Evolutionary conservation across 2,329 filamentous ascomycete species (phyloP), one percentile per base, ranked within the genome.

Genomic region (Xylaria sp.): DNA sequence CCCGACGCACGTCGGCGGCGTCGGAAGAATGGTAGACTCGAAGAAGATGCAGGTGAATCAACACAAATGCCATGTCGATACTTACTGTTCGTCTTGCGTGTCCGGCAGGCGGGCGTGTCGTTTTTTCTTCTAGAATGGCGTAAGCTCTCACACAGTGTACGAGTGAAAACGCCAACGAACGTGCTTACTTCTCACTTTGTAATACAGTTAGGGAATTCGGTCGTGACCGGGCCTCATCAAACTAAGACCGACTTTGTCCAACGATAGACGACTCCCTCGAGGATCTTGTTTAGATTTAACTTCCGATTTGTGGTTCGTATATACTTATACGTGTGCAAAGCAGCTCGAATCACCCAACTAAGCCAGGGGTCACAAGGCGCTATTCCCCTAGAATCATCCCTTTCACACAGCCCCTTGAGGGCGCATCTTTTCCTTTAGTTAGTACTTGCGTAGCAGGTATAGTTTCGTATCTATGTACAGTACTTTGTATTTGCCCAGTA

Each of bases 251-350:
- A 48, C 23, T 28, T 28, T 48, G 23, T 48, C 23, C 15, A 28
- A 48, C 23, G 9, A 8, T 15, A 41, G 15, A 41, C 39, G 3
- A 13, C 34, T 36, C 34, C 34, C 34, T 36, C 7, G 3, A 36
- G 8, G 8, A 10, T 55, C 56, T 9, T 28, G 45, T 30, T 60
- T 39, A 15, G 9, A 36, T 60, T 43, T 60, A 53, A 46, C 56
- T 12, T 60, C 25, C 41, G 28, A 30, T 20, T 48, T 25, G 28
- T 46, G 18, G 39, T 28, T 60, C 7, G 43, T 60, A 20, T 52
- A 3, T 41, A 39, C 15, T 8, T 28, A 23, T 36, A 30, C 28
- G 28, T 2, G 6, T 12, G n/a, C 20, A 43, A 43, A 41, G 15
- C 15, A 45, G 13, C 36, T 39, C 46, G 28, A n/a, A 45, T 30